Evolutionary conservation across 2,329 filamentous ascomycete genomes (phyloP), one percentile per base, ranked within the genome.

Genomic region (Fusarium xyrophilum): DNA sequence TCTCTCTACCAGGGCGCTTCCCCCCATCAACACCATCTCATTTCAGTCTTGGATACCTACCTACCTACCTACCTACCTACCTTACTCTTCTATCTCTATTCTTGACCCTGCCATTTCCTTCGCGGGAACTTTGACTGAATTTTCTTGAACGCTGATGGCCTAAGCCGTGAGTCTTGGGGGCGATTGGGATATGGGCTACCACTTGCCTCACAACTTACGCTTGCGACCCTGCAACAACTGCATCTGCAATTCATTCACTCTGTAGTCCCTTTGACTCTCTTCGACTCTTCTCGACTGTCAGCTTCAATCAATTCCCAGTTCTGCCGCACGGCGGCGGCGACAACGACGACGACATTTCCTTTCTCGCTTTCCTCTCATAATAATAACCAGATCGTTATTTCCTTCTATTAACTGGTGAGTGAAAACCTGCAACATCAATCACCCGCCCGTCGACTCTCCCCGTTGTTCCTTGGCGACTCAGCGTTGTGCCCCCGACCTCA

Each of bases 181-280:
- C 78, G 79, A 79, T 79, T 79, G 78, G 77, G 75, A 78, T 69
- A 73, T 77, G 78, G 76, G 76, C 77, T 77, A 73, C 69, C 73
- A 69, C 70, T 75, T 78, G 74, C 73, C 73, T 76, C 72, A 71
- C 73, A 73, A 71, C 72, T 70, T 70, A 69, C 72, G 74, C 72
- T 71, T 70, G 66, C 72, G 73, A 74, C 69, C 70, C 70, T 76
- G 68, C 69, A 68, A 70, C 58, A 68, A 70, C 58, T 51, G 50
- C 69, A 70, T 70, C 60, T 48, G 6, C 46, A 48, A 33, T 32
- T 72, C 63, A 64, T 71, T 67, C 57, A 61, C 60, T 65, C 70
- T 62, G 63, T 66, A 67, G 48, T 69, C 68, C 62, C 63, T 59
- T 73, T 62, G 52, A 70, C 61, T 43, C 65, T 57, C 69, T 53